A percentile compares a stretch with the other conserved stretches of the same genome.
These are phyloP conservation scores for Lablab purpureus DNA, from an alignment of 306 rosid species.

Conservation along the genomic window DNA sequence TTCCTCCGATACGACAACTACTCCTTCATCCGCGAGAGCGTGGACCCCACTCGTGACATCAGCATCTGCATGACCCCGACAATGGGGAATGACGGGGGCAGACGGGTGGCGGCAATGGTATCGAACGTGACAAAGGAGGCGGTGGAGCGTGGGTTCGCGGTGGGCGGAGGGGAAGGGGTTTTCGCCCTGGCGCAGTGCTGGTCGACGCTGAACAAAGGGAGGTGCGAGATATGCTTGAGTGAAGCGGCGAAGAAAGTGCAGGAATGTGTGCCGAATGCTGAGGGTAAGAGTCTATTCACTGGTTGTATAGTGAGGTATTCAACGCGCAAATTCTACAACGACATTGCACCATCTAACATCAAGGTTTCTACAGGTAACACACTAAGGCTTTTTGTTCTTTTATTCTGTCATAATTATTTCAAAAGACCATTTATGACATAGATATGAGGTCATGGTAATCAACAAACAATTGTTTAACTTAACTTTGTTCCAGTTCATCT, in stretches of 20 bases:
- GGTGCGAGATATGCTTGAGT: constrained; percentile 51
- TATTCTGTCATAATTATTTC: too few relatives aligned
- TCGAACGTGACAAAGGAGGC: constrained; percentile 45
- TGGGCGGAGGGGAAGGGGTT: constrained; percentile 47
- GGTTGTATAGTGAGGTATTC: constrained; percentile 71
- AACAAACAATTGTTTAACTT: too few relatives aligned
- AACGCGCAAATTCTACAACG: constrained; percentile 52
- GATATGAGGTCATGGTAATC: too few relatives aligned
- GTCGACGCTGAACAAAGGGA: constrained; percentile 38
- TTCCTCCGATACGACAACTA: constrained; percentile 62
- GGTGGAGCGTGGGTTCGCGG: constrained; percentile 39
- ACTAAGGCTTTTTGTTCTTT: neutral
- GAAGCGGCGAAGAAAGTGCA: constrained; percentile 31
- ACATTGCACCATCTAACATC: neutral
- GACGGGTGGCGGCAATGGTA: constrained; percentile 24
- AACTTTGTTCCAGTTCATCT: too few relatives aligned
- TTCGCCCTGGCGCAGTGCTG: constrained; percentile 78
- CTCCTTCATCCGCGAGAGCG: constrained; percentile 43
- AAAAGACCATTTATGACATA: too few relatives aligned
- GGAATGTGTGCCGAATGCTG: constrained; percentile 51
- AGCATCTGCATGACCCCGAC: constrained; percentile 23
- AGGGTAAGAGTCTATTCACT: constrained; percentile 55
- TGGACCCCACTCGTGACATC: constrained; percentile 19
- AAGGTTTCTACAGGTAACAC: neutral
- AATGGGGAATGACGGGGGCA: neutral